These are phyloP conservation scores for Ilyonectria robusta DNA, from an alignment of 2,329 filamentous ascomycete genomes.

Conservation along the genomic window DNA sequence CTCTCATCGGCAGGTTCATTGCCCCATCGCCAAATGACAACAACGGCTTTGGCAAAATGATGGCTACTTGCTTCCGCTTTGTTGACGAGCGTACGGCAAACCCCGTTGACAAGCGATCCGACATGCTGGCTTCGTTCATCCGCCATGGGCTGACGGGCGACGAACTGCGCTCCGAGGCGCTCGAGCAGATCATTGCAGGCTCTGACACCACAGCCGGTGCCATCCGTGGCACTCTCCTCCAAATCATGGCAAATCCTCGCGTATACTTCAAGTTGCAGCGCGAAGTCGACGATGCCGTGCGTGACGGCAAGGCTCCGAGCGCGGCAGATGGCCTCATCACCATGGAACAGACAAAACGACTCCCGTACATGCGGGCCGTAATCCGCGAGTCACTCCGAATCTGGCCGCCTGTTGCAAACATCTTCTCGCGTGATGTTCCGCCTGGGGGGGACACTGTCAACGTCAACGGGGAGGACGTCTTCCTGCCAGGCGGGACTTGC, in stretches of 20 bases:
- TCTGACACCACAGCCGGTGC: conserved; percentile 55
- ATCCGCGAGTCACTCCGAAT: conserved; percentile 65
- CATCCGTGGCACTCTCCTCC: conserved; percentile 64
- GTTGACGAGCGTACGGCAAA: conserved; percentile 47
- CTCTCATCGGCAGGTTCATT: conserved; percentile 47
- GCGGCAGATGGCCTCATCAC: conserved; percentile 41
- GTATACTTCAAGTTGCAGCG: conserved; percentile 61
- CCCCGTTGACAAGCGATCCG: conserved; percentile 47
- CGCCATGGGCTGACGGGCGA: conserved; percentile 54
- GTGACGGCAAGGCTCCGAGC: conserved; percentile 46
- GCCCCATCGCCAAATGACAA: conserved; percentile 47
- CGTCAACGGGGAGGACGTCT: conserved; percentile 56
- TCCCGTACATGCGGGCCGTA: conserved; percentile 65
- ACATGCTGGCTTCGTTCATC: conserved; percentile 61
- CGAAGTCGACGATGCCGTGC: conserved; percentile 65
- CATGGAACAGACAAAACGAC: conserved; percentile 52
- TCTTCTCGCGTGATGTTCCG: conserved; percentile 52
- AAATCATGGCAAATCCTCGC: conserved; percentile 64
- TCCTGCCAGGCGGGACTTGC: conserved; percentile 49
- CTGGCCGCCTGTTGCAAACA: conserved; percentile 58
- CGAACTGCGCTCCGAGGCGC: conserved; percentile 50
- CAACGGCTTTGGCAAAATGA: conserved; percentile 54
- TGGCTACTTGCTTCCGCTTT: conserved; percentile 46
- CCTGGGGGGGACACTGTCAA: conserved; percentile 49
- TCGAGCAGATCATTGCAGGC: conserved; percentile 55